Conservation (phyloP, 257 asterid species). For the Solanum neorickii region DNA sequence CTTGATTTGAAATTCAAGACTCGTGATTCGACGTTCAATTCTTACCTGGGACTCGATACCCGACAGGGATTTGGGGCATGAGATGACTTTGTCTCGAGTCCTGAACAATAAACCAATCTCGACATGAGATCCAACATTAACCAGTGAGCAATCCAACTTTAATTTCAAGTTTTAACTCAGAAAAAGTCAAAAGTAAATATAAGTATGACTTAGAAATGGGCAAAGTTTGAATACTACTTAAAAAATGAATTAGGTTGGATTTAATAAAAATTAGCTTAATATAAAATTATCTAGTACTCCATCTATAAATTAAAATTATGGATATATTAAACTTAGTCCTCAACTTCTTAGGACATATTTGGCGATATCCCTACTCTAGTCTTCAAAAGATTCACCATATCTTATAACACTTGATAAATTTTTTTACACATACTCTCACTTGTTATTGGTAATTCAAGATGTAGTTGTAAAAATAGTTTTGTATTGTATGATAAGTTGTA, state of each 20-base stretch:
- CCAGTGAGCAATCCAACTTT: neutral
- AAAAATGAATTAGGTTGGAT: neutral
- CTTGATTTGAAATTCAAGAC: neutral
- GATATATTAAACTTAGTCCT: neutral
- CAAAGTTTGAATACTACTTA: neutral
- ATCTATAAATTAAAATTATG: too few species aligned
- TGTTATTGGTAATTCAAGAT: neutral
- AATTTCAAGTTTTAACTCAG: neutral
- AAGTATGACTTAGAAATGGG: neutral
- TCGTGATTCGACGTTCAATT: neutral
- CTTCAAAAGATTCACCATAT: neutral
- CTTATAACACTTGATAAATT: neutral
- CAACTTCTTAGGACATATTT: neutral
- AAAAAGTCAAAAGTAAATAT: neutral
- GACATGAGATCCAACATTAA: neutral
- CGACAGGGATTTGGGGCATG: neutral
- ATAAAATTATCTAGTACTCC: neutral
- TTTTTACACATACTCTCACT: neutral
- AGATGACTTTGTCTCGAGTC: neutral
- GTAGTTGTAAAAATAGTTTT: neutral
- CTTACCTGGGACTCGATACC: neutral
- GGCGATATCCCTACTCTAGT: neutral
- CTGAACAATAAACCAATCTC: neutral
- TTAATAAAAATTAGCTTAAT: too few species aligned
- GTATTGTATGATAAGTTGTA: neutral